These are phyloP conservation scores for Ogataea wickerhamii DNA, from an alignment of 805 yeast genomes.

Conservation along the genomic window DNA sequence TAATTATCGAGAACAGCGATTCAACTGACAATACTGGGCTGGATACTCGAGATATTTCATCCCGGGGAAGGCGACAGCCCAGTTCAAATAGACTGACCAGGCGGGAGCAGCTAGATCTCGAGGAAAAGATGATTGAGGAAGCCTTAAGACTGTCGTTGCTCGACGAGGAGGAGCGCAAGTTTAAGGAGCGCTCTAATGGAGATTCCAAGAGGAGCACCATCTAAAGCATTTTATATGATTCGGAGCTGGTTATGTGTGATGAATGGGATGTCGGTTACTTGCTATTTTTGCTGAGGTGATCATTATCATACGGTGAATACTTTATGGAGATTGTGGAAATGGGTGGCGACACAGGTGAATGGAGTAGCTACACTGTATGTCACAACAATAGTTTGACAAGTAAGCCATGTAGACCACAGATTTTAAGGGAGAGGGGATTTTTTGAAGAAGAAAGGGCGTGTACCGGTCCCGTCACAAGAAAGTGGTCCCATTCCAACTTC, in stretches of 20 bases:
- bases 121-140: conserved; percentile 79
- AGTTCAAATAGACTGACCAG: conserved; percentile 49
- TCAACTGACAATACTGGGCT: conserved; percentile 1
- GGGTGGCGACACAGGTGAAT: no score
- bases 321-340: no score
- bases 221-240: no score
- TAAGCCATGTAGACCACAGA: no score
- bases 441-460: no score
- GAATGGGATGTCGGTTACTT: background rate
- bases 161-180: conserved; percentile 59
- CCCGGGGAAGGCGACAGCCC: conserved; percentile 11
- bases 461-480: no score
- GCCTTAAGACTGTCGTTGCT: conserved; percentile 72
- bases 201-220: background rate
- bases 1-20: conserved; percentile 41
- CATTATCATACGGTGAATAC: no score
- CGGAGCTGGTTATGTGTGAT: background rate
- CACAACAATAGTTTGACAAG: no score
- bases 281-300: no score
- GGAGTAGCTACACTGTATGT: no score
- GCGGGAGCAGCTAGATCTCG: conserved; percentile 40
- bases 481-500: no score
- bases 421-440: no score
- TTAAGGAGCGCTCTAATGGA: conserved; percentile 23
- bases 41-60: conserved; percentile 1